phyloP scores from a whole-genome alignment of 2,329 filamentous ascomycete species.

The Blastomyces percursus region DNA sequence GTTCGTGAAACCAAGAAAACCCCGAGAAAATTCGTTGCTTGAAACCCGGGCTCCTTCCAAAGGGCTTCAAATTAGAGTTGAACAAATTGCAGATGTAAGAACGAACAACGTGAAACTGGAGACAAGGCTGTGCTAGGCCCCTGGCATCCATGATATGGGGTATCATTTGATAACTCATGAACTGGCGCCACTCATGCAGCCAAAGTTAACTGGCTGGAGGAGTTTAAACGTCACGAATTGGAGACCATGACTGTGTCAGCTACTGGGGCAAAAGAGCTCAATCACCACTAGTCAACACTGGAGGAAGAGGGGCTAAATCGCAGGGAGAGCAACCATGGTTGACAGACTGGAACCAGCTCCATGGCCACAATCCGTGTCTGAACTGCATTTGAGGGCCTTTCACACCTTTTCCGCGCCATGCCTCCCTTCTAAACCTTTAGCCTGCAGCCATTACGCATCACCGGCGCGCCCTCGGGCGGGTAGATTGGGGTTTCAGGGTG shows the following conservation, averaged over 20 bases:
- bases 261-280: no score
- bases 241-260: no score
- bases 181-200: neutral
- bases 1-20: no score
- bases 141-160: neutral
- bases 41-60: neutral
- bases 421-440: neutral
- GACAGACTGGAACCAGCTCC: neutral
- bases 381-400: neutral
- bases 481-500: neutral
- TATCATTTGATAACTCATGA: neutral
- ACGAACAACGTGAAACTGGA: neutral
- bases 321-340: no score
- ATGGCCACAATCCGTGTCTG: neutral
- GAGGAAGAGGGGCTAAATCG: no score
- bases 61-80: neutral
- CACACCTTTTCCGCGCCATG: neutral
- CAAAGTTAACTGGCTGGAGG: neutral
- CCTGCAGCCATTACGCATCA: neutral
- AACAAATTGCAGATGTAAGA: no score
- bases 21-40: no score
- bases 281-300: no score
- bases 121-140: neutral
- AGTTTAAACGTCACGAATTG: no score
- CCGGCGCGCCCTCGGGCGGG: no score